A percentile compares a stretch with the other conserved stretches of the same genome.
Evolutionary conservation across 495 filamentous ascomycete genomes (phyloP).

Genomic region (Cudoniella acicularis): DNA sequence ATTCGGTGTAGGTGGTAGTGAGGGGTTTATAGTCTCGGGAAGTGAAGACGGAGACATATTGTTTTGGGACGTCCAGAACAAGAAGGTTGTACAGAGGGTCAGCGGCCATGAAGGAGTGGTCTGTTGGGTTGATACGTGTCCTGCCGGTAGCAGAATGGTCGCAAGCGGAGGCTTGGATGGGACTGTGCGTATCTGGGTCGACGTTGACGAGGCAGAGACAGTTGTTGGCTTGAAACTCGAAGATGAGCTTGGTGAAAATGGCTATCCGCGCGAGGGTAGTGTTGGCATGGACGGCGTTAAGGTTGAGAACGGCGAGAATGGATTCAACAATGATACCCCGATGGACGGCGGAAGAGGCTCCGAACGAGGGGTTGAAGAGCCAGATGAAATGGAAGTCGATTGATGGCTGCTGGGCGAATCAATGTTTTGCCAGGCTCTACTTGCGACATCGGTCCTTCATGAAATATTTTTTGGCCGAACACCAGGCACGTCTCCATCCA

Average conservation of each 20-base stretch:
- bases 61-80: constrained; percentile 85
- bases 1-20: constrained; percentile 64
- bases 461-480: not conserved
- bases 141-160: constrained; percentile 35
- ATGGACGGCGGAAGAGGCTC: not conserved
- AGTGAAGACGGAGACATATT: constrained; percentile 84
- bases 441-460: not conserved
- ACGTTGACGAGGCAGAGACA: constrained; percentile 28
- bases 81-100: constrained; percentile 71
- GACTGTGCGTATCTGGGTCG: constrained; percentile 62
- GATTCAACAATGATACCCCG: constrained; percentile 17
- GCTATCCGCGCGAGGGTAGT: constrained; percentile 2
- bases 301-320: constrained; percentile 15
- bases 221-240: constrained; percentile 4
- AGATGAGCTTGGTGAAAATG: constrained; percentile 1
- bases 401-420: not conserved
- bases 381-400: constrained; percentile 14
- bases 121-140: constrained; percentile 71
- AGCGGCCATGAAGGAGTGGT: constrained; percentile 77
- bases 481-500: not conserved
- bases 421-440: not conserved
- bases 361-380: not conserved
- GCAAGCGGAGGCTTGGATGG: constrained; percentile 63
- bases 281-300: constrained; percentile 25
- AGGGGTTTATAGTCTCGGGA: constrained; percentile 69